Evolutionary conservation across 495 filamentous ascomycete species (phyloP).

Genomic region (Rusavskia elegans): DNA sequence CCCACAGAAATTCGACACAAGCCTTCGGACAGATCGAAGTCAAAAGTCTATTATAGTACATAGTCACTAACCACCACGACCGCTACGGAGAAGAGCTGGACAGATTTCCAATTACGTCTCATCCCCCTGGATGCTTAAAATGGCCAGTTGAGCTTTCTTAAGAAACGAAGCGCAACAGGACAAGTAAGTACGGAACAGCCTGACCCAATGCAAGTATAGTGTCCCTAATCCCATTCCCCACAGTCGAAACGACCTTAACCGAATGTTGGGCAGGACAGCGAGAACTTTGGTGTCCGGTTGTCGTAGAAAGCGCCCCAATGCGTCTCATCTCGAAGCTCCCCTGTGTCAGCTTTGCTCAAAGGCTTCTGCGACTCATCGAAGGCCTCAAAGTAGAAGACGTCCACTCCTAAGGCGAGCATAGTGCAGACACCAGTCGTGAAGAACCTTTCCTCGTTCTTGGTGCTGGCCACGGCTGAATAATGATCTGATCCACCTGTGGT

Average conservation of each 20-base stretch:
- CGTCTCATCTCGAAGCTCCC: constrained; percentile 49
- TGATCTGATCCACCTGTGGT: constrained; percentile 43
- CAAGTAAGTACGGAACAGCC: no score
- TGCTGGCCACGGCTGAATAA: constrained; percentile 44
- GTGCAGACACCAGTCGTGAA: constrained; percentile 55
- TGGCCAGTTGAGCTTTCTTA: no score
- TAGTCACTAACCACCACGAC: no score
- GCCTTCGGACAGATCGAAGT: no score
- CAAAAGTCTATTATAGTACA: no score
- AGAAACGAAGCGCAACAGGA: no score
- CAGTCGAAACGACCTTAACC: background rate
- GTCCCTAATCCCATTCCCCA: background rate
- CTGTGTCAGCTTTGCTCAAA: constrained; percentile 49
- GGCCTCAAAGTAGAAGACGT: constrained; percentile 74
- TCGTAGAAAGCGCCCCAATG: constrained; percentile 63
- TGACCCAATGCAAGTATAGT: background rate
- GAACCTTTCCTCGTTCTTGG: constrained; percentile 42
- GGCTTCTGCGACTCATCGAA: constrained; percentile 77
- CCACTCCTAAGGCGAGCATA: constrained; percentile 54
- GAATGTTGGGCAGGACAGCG: background rate
- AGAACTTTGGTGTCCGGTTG: constrained; percentile 46
- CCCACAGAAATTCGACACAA: no score
- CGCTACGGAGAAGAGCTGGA: no score
- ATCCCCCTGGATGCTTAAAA: no score
- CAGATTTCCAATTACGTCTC: no score